Conservation (phyloP, 805 yeast species). For the Kodamaea restingae region DNA sequence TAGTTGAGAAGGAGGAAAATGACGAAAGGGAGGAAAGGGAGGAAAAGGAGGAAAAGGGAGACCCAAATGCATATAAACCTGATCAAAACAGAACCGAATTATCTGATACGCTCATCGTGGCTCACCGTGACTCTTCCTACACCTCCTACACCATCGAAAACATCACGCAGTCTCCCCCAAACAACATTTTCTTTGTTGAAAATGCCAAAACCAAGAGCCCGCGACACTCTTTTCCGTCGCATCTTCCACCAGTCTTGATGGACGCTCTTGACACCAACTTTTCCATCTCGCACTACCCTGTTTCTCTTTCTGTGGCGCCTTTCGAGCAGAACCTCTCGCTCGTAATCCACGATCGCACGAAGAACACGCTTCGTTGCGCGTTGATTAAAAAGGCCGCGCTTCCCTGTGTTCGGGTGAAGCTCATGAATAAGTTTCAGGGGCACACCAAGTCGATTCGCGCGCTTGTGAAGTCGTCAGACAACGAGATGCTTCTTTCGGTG, state of each 20-base stretch:
- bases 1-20: constrained; percentile 29
- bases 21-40: constrained; percentile 1
- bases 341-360: constrained; percentile 35
- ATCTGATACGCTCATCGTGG: too few relatives aligned
- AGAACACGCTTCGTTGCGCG: constrained; percentile 30
- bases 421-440: constrained; percentile 65
- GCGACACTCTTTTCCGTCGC: constrained; percentile 9
- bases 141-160: constrained; percentile 22
- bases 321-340: constrained; percentile 15
- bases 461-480: constrained; percentile 52
- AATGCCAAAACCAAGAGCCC: neutral
- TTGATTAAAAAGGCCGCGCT: constrained; percentile 8
- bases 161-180: constrained; percentile 53
- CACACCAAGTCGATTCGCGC: constrained; percentile 76
- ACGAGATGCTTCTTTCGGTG: constrained; percentile 31
- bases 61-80: too few relatives aligned
- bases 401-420: constrained; percentile 5
- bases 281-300: constrained; percentile 1
- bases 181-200: constrained; percentile 36
- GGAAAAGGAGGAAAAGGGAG: too few relatives aligned
- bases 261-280: neutral
- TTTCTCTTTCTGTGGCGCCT: constrained; percentile 2
- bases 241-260: neutral
- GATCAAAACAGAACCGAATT: too few relatives aligned
- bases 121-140: neutral